Evolutionary conservation across 2,329 filamentous ascomycete genomes (phyloP).

Genomic region (Colletotrichum caudatum): DNA sequence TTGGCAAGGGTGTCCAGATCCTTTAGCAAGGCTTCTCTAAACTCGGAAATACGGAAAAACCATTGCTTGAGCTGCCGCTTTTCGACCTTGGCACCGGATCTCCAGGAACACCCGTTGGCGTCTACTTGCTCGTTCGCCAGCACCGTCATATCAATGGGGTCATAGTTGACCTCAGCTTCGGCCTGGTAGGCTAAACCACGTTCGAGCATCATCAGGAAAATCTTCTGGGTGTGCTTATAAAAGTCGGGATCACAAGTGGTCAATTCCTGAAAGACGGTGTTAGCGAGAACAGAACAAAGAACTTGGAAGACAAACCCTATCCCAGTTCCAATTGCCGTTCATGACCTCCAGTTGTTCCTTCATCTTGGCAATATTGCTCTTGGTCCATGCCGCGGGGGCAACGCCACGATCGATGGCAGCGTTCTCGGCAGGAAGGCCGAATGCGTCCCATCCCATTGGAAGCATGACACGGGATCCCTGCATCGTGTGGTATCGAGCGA

Average conservation of each 20-base stretch:
- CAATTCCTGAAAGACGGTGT: conserved; percentile 70
- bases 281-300: conserved; percentile 12
- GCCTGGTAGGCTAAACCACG: conserved; percentile 84
- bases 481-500: conserved; percentile 81
- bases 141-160: conserved; percentile 89
- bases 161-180: conserved; percentile 89
- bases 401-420: conserved; percentile 87
- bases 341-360: conserved; percentile 83
- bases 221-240: conserved; percentile 89
- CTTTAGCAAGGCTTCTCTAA: conserved; percentile 77
- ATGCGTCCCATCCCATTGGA: conserved; percentile 96
- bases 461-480: conserved; percentile 81
- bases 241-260: conserved; percentile 86
- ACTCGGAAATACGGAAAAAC: conserved; percentile 88
- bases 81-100: conserved; percentile 86
- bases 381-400: conserved; percentile 83
- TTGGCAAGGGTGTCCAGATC: conserved; percentile 76
- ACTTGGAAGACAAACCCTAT: conserved; percentile 68
- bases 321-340: conserved; percentile 88
- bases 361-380: conserved; percentile 84
- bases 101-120: conserved; percentile 85
- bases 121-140: conserved; percentile 96
- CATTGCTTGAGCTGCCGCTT: conserved; percentile 85
- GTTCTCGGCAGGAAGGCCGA: conserved; percentile 91
- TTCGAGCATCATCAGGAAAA: conserved; percentile 83